Conservation (phyloP, 345 rosid species). For the Erucastrum elatum region DNA sequence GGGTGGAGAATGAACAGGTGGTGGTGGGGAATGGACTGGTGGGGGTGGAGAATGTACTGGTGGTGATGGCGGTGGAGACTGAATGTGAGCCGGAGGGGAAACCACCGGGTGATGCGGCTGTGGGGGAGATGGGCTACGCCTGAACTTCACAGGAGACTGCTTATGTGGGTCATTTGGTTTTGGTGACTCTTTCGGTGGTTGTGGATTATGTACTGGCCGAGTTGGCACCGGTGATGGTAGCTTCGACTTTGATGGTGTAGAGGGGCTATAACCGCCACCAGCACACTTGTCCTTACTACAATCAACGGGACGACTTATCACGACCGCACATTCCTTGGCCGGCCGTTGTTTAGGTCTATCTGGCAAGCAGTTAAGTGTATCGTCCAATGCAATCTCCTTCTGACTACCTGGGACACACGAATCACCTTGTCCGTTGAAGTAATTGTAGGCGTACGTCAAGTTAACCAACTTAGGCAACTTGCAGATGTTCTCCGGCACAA, state of each 20-base stretch:
- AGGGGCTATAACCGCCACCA: background rate
- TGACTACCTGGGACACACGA: background rate
- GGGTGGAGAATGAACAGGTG: background rate
- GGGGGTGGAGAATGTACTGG: no score
- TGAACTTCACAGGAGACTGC: background rate
- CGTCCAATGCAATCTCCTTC: background rate
- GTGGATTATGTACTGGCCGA: background rate
- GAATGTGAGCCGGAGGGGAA: background rate
- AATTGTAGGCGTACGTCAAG: background rate
- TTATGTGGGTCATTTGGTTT: background rate
- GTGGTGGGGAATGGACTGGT: background rate
- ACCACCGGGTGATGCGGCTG: background rate
- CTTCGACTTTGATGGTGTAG: background rate
- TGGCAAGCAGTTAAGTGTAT: background rate
- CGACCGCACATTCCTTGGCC: background rate
- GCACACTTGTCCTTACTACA: background rate
- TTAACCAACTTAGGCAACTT: background rate
- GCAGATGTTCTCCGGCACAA: background rate
- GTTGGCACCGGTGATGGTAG: background rate
- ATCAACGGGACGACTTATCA: background rate
- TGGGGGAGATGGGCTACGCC: background rate
- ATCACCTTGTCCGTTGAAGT: background rate
- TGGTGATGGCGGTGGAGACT: background rate
- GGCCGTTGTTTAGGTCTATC: background rate
- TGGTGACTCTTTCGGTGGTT: background rate